These are phyloP conservation scores for Thielaviopsis euricoi DNA, from an alignment of 2,329 filamentous ascomycete species.

Conservation along the genomic window DNA sequence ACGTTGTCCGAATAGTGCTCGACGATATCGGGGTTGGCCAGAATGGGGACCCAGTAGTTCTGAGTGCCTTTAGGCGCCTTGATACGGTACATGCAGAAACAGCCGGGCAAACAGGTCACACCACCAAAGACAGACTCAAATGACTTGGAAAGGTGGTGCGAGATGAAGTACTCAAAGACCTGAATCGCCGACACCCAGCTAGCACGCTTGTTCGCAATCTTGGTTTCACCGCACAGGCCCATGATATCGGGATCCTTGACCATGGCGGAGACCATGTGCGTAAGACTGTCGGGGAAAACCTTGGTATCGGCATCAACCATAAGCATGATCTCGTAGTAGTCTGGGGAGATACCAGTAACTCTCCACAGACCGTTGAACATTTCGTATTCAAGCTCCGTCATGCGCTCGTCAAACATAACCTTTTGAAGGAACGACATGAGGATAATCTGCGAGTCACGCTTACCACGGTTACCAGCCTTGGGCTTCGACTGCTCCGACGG, in stretches of 20 bases:
- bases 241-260: constrained; percentile 98
- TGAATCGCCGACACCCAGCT: constrained; percentile 97
- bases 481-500: constrained; percentile 64
- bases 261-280: constrained; percentile 98
- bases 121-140: constrained; percentile 98
- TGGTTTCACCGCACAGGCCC: constrained; percentile 96
- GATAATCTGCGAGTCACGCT: constrained; percentile 97
- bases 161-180: constrained; percentile 99
- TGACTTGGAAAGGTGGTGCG: constrained; percentile 88
- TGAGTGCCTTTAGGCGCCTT: constrained; percentile 96
- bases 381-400: constrained; percentile 98
- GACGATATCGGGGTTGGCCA: constrained; percentile 95
- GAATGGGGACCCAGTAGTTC: constrained; percentile 98
- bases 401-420: constrained; percentile 99
- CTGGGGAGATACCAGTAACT: constrained; percentile 91
- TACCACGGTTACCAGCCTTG: constrained; percentile 94
- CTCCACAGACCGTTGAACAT: constrained; percentile 99
- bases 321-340: constrained; percentile 94
- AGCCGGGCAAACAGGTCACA: constrained; percentile 95
- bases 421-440: constrained; percentile 99
- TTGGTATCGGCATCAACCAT: constrained; percentile 99
- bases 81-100: constrained; percentile 99
- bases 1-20: constrained; percentile 99
- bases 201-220: constrained; percentile 94
- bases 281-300: constrained; percentile 94